Evolutionary conservation across 2,329 filamentous ascomycete genomes (phyloP).

Genomic region (Fusarium anthophilum): DNA sequence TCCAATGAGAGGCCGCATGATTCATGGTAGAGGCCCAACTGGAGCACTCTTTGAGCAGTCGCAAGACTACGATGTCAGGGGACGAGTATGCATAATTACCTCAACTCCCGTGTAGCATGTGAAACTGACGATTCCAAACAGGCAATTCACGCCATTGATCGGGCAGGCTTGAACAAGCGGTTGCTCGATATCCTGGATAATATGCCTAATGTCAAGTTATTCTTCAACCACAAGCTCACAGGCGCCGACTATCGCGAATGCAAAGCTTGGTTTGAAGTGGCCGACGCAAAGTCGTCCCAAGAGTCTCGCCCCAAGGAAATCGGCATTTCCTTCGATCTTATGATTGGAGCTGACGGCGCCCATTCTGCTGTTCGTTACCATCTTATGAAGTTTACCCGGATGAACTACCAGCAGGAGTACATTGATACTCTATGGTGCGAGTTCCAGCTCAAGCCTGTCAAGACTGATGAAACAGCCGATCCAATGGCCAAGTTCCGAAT

Average conservation of each 20-base stretch:
- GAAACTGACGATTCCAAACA: conserved; percentile 48
- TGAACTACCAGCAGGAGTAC: conserved; percentile 94
- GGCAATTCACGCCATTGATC: conserved; percentile 87
- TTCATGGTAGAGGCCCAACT: conserved; percentile 75
- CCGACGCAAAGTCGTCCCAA: conserved; percentile 47
- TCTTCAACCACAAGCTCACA: conserved; percentile 93
- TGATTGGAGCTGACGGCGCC: conserved; percentile 94
- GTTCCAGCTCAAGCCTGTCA: conserved; percentile 76
- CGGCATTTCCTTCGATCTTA: conserved; percentile 86
- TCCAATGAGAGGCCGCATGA: conserved; percentile 96
- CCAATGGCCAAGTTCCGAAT: conserved; percentile 72
- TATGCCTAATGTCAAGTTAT: conserved; percentile 88
- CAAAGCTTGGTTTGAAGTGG: conserved; percentile 86
- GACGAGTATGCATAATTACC: conserved; percentile 68
- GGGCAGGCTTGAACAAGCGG: conserved; percentile 81
- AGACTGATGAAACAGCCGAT: conserved; percentile 41
- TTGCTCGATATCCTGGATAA: conserved; percentile 85
- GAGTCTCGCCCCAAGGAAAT: conserved; percentile 71
- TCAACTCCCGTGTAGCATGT: conserved; percentile 10
- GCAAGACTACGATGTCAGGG: conserved; percentile 92
- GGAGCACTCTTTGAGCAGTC: conserved; percentile 79
- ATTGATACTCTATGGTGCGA: conserved; percentile 98
- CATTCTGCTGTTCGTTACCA: conserved; percentile 92
- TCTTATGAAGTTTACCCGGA: conserved; percentile 92
- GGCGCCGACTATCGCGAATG: conserved; percentile 84